A percentile compares a stretch with the other conserved stretches of the same genome.
These are phyloP conservation scores for Elsinoe perseae DNA, from an alignment of 2,329 filamentous ascomycete genomes.

Conservation along the genomic window DNA sequence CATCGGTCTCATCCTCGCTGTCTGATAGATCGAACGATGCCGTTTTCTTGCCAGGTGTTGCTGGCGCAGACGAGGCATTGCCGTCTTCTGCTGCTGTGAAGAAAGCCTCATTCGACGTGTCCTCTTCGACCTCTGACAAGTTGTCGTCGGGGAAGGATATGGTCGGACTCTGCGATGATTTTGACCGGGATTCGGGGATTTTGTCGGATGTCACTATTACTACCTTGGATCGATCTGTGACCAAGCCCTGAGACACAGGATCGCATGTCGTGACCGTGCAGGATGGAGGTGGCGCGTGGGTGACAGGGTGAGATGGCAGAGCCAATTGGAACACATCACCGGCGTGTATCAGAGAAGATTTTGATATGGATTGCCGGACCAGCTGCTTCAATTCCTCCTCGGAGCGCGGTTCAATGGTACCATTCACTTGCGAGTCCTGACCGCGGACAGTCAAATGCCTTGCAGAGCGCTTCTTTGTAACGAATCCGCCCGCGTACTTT, in stretches of 20 bases:
- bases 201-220: constrained; percentile 58
- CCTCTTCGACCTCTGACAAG: constrained; percentile 48
- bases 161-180: constrained; percentile 42
- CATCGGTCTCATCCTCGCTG: constrained; percentile 51
- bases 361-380: constrained; percentile 65
- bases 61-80: constrained; percentile 13
- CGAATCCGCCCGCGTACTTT: constrained; percentile 60
- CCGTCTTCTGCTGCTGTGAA: constrained; percentile 81
- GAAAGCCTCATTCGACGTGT: constrained; percentile 84
- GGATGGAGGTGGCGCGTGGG: constrained; percentile 73
- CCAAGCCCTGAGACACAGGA: constrained; percentile 78
- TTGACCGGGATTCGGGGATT: constrained; percentile 16
- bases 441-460: background rate
- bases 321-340: constrained; percentile 77
- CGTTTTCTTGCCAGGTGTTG: constrained; percentile 1
- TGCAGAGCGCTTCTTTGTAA: constrained; percentile 22
- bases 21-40: constrained; percentile 34
- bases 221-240: constrained; percentile 72
- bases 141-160: constrained; percentile 30
- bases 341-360: constrained; percentile 68
- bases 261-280: constrained; percentile 90
- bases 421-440: constrained; percentile 1
- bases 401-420: background rate
- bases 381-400: constrained; percentile 24
- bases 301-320: constrained; percentile 71